These are phyloP conservation scores for Pulveroboletus sp. DNA, from an alignment of 768 basidiomycete genomes.

Conservation along the genomic window DNA sequence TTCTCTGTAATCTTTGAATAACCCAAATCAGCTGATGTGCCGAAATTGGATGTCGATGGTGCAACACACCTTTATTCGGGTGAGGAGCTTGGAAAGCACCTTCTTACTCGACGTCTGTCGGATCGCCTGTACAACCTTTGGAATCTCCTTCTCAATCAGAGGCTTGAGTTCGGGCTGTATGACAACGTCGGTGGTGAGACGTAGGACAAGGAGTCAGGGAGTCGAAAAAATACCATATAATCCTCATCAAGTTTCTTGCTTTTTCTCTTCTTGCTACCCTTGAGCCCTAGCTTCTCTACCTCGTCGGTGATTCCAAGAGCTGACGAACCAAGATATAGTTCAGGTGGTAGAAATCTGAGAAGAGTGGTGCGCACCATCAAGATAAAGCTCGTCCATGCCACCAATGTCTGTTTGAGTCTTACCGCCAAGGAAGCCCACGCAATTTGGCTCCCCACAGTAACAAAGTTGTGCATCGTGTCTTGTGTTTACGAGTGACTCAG, in stretches of 20 bases:
- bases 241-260: constrained; percentile 93
- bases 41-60: background rate
- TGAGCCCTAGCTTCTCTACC: constrained; percentile 74
- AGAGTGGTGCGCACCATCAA: constrained; percentile 59
- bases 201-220: background rate
- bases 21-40: background rate
- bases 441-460: constrained; percentile 93
- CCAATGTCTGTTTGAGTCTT: constrained; percentile 97
- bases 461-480: constrained; percentile 94
- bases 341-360: background rate
- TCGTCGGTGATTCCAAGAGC: constrained; percentile 94
- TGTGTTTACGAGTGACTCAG: background rate
- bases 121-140: constrained; percentile 87
- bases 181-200: background rate
- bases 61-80: constrained; percentile 69
- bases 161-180: constrained; percentile 72
- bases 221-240: constrained; percentile 56
- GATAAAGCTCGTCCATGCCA: constrained; percentile 90
- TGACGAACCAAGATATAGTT: constrained; percentile 24
- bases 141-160: constrained; percentile 72
- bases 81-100: constrained; percentile 77
- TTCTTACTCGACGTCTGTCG: constrained; percentile 82
- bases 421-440: constrained; percentile 93
- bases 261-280: constrained; percentile 86
- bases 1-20: constrained; percentile 75